A percentile compares a stretch with the other conserved stretches of the same genome.
phyloP scores from a whole-genome alignment of 495 filamentous ascomycete species.

The Chaetomium fimeti region DNA sequence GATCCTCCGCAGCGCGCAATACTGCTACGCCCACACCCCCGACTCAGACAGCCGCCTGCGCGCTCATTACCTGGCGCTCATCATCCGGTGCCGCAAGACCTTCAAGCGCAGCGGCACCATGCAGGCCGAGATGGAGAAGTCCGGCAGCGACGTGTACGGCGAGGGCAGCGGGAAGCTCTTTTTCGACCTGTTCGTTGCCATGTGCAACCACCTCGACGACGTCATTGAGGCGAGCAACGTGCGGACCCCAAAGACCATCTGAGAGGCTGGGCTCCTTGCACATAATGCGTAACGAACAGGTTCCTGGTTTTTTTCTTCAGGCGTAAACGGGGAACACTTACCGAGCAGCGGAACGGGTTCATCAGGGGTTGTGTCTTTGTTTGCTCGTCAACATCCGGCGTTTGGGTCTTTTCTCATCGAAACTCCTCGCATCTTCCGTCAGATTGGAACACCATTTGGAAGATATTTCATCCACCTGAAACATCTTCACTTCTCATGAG shows the following conservation, averaged over 20 bases:
- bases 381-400: constrained; percentile 30
- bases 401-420: constrained; percentile 39
- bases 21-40: constrained; percentile 90
- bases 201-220: constrained; percentile 96
- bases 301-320: constrained; percentile 27
- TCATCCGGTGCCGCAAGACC: constrained; percentile 87
- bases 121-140: constrained; percentile 93
- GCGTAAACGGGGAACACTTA: constrained; percentile 20
- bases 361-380: constrained; percentile 13
- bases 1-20: constrained; percentile 85
- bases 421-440: constrained; percentile 42
- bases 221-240: constrained; percentile 63
- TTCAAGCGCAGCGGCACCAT: constrained; percentile 96
- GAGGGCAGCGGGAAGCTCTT: constrained; percentile 78
- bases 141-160: constrained; percentile 41
- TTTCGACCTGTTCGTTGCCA: constrained; percentile 95
- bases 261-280: constrained; percentile 31
- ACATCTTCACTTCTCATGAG: constrained; percentile 51
- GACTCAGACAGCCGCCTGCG: constrained; percentile 85
- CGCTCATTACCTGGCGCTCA: constrained; percentile 90
- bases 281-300: constrained; percentile 20
- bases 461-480: constrained; percentile 36
- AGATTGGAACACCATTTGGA: constrained; percentile 53
- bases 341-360: constrained; percentile 20
- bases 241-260: constrained; percentile 53